Conservation (phyloP, 2,329 filamentous ascomycete species). For the Sordariomycetes sp. region DNA sequence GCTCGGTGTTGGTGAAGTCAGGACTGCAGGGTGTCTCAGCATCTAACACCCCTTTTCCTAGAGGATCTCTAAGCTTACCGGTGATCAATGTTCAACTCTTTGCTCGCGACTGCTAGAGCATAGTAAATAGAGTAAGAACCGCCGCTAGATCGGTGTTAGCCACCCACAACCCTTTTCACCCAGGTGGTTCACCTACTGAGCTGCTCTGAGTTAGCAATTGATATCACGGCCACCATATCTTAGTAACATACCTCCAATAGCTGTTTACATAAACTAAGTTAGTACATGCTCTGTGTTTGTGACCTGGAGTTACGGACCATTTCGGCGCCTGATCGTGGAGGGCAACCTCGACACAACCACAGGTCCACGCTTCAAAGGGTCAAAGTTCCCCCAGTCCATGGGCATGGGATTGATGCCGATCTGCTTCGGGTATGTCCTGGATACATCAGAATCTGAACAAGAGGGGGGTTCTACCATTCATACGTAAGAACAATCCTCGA, state of each 20-base stretch:
- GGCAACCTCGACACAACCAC: conserved; percentile 75
- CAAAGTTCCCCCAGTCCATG: conserved; percentile 77
- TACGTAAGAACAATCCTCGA: conserved; percentile 48
- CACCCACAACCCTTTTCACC: neutral
- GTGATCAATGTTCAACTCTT: conserved; percentile 77
- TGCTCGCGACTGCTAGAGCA: conserved; percentile 83
- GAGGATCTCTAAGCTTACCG: conserved; percentile 29
- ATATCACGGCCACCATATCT: conserved; percentile 2
- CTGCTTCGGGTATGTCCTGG: conserved; percentile 80
- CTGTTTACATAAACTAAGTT: conserved; percentile 18
- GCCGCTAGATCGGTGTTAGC: conserved; percentile 33
- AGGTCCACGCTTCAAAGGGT: conserved; percentile 69
- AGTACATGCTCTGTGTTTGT: conserved; percentile 5
- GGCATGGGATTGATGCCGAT: conserved; percentile 86
- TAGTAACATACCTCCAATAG: conserved; percentile 44
- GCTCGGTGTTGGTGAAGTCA: conserved; percentile 72
- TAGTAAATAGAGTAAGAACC: conserved; percentile 96
- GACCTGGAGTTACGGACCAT: conserved; percentile 49
- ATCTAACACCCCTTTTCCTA: neutral
- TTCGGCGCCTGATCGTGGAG: conserved; percentile 69
- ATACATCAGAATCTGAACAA: conserved; percentile 2
- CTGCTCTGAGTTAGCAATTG: conserved; percentile 20
- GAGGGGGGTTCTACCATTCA: neutral
- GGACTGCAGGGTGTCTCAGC: conserved; percentile 25
- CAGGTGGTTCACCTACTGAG: conserved; percentile 20